These are phyloP conservation scores for Xanthoconium stramineum DNA, from an alignment of 768 basidiomycete species.

Conservation along the genomic window DNA sequence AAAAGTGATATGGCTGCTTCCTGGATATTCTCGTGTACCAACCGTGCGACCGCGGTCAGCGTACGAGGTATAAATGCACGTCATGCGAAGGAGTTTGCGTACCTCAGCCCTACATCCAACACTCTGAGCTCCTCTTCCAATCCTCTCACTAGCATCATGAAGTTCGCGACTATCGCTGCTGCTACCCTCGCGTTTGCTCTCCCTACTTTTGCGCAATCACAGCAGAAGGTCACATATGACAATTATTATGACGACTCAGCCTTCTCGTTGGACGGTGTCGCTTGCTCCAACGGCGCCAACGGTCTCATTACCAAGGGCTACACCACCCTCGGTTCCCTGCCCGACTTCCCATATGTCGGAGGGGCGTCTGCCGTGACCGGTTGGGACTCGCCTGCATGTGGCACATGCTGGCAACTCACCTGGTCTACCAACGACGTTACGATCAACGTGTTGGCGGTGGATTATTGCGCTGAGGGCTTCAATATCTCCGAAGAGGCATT, in stretches of 20 bases:
- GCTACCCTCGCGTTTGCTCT: constrained; percentile 14
- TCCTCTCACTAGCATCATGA: constrained; percentile 18
- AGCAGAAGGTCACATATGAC: constrained; percentile 29
- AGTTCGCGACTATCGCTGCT: constrained; percentile 14
- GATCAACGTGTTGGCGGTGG: constrained; percentile 29
- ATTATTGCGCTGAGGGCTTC: constrained; percentile 34
- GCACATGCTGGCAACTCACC: constrained; percentile 33
- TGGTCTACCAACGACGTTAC: not conserved
- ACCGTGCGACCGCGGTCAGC: not conserved
- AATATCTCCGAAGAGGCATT: constrained; percentile 53
- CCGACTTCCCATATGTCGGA: constrained; percentile 31
- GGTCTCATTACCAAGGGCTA: constrained; percentile 32
- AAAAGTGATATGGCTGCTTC: not conserved
- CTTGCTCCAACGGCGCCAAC: constrained; percentile 34
- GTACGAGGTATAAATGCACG: constrained; percentile 15
- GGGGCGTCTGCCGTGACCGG: constrained; percentile 31
- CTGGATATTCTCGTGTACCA: not conserved
- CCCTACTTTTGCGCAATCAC: constrained; percentile 14
- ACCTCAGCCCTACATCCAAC: not conserved
- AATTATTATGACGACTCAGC: constrained; percentile 27
- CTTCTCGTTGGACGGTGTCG: constrained; percentile 16
- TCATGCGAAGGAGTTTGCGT: not conserved
- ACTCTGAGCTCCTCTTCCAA: not conserved
- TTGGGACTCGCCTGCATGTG: constrained; percentile 30
- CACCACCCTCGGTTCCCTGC: constrained; percentile 32